Evolutionary conservation across 306 rosid genomes (phyloP).

Genomic region (Hippophae rhamnoides): DNA sequence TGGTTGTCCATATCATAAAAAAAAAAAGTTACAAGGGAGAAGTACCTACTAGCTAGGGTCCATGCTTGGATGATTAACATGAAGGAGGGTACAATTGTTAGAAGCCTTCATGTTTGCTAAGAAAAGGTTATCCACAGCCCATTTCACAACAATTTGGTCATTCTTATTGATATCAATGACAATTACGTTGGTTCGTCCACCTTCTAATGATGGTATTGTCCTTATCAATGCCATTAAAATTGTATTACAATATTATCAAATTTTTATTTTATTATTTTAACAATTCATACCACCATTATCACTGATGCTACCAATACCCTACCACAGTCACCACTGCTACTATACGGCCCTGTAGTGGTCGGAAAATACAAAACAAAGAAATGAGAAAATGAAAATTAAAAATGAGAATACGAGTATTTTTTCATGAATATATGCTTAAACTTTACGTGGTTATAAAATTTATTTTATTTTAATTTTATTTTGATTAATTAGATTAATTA

Average conservation of each 20-base stretch:
- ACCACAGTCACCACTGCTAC: too few relatives aligned
- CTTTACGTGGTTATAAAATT: too few relatives aligned
- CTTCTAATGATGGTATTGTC: background rate
- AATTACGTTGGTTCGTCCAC: constrained; percentile 24
- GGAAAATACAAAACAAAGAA: too few relatives aligned
- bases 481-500: too few relatives aligned
- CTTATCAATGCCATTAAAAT: constrained; percentile 6
- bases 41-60: constrained; percentile 49
- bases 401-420: too few relatives aligned
- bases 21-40: constrained; percentile 19
- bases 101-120: constrained; percentile 16
- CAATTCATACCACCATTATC: too few relatives aligned
- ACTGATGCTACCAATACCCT: too few relatives aligned
- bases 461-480: too few relatives aligned
- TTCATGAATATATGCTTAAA: too few relatives aligned
- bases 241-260: background rate
- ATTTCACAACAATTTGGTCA: constrained; percentile 57
- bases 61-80: constrained; percentile 42
- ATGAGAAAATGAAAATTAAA: too few relatives aligned
- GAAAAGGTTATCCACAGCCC: constrained; percentile 70
- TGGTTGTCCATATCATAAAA: background rate
- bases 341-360: too few relatives aligned
- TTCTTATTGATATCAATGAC: constrained; percentile 55
- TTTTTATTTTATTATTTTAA: too few relatives aligned
- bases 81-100: constrained; percentile 41